phyloP scores from a whole-genome alignment of 192 early-diverging fungal species.

The Backusella sp. region DNA sequence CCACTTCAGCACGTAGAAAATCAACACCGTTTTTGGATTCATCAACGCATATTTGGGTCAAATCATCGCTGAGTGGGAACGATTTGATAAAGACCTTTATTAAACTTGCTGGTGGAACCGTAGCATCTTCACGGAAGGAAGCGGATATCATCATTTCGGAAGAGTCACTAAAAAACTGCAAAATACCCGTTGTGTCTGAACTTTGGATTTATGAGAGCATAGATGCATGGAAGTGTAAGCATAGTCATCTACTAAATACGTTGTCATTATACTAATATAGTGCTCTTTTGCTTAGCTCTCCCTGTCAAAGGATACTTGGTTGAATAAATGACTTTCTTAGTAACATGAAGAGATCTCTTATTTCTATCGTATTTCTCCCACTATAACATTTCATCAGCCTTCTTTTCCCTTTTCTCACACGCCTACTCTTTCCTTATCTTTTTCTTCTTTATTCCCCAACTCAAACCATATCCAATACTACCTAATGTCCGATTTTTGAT shows the following conservation, averaged over 20 bases:
- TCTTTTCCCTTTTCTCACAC: neutral
- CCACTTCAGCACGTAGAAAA: neutral
- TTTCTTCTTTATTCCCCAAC: no score
- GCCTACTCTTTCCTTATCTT: no score
- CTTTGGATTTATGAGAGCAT: slow-evolving; percentile 9
- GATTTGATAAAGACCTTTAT: neutral
- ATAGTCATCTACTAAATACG: neutral
- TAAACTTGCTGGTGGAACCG: neutral
- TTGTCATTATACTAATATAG: neutral
- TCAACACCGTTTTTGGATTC: neutral
- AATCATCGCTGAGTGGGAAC: neutral
- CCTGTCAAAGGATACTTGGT: neutral
- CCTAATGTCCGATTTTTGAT: no score
- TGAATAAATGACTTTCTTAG: neutral
- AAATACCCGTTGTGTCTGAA: neutral
- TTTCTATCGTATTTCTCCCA: neutral
- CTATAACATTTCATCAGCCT: neutral
- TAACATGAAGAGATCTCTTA: no score
- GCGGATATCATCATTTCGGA: slow-evolving; percentile 11
- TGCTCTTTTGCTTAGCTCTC: neutral
- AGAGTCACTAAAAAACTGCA: neutral
- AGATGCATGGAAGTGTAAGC: slow-evolving; percentile 13
- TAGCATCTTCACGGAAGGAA: neutral
- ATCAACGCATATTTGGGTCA: neutral
- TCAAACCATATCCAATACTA: no score